Percentiles rank a stretch among this genome's conserved stretches.
phyloP scores from a whole-genome alignment of 352 stramenopile species.

The Phytophthora pisi region DNA sequence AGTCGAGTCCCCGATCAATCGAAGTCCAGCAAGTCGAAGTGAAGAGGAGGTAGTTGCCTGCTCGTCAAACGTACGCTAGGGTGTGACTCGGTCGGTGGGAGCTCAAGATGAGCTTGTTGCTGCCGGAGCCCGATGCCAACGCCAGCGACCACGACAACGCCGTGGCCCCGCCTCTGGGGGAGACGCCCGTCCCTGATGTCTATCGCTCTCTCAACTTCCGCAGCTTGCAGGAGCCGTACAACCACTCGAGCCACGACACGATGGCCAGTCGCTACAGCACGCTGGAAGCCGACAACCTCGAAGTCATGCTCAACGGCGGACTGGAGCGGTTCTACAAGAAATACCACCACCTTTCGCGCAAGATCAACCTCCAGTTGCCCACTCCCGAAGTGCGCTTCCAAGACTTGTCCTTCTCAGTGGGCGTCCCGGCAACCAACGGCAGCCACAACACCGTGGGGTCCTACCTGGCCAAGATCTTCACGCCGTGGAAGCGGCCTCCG shows the following conservation, averaged over 20 bases:
- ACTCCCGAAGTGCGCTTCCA: constrained; percentile 73
- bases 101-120: neutral
- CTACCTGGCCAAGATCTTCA: constrained; percentile 54
- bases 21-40: neutral
- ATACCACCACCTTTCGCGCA: constrained; percentile 63
- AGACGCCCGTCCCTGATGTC: constrained; percentile 44
- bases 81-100: neutral
- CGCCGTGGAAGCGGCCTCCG: constrained; percentile 53
- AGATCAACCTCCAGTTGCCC: constrained; percentile 61
- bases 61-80: neutral
- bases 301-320: constrained; percentile 63
- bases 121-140: neutral
- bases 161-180: too few species aligned
- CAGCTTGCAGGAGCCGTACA: constrained; percentile 70
- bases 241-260: constrained; percentile 44
- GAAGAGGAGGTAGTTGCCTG: neutral
- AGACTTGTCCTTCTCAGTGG: constrained; percentile 62
- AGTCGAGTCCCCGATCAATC: neutral
- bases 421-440: constrained; percentile 47
- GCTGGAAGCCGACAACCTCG: constrained; percentile 54
- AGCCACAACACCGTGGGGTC: constrained; percentile 61
- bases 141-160: too few species aligned
- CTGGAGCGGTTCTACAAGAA: constrained; percentile 78
- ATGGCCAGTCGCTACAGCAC: constrained; percentile 60
- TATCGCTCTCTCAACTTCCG: constrained; percentile 72